Conservation (phyloP, 495 filamentous ascomycete species). For the Lepidopterella palustris region DNA sequence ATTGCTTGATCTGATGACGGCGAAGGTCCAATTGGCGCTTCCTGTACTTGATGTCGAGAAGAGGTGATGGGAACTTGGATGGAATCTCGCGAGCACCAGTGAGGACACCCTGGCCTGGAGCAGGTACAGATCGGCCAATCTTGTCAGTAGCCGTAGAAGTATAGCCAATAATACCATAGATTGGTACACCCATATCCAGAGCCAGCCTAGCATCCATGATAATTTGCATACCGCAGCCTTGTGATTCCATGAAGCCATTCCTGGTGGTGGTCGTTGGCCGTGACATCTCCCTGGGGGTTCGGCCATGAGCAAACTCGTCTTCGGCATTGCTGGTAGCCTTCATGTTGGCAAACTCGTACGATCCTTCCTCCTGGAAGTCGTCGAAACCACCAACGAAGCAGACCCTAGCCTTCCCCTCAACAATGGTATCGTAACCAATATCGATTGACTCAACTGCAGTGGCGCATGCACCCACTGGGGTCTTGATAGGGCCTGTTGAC, state of each 20-base stretch:
- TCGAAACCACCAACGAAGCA: conserved; percentile 98
- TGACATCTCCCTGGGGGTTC: conserved; percentile 96
- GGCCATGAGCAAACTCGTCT: conserved; percentile 90
- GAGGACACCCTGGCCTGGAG: conserved; percentile 92
- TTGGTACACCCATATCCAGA: conserved; percentile 96
- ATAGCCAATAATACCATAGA: conserved; percentile 88
- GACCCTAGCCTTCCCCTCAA: conserved; percentile 92
- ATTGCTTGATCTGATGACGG: conserved; percentile 84
- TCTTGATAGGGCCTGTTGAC: conserved; percentile 97
- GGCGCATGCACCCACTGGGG: conserved; percentile 93
- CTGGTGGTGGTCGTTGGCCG: conserved; percentile 92
- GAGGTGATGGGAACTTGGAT: conserved; percentile 86
- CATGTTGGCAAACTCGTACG: conserved; percentile 99
- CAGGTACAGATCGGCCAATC: conserved; percentile 94
- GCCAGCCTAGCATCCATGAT: conserved; percentile 97
- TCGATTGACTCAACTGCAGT: conserved; percentile 96
- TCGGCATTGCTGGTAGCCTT: conserved; percentile 96
- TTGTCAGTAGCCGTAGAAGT: conserved; percentile 99
- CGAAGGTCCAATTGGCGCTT: conserved; percentile 89
- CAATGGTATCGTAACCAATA: conserved; percentile 94
- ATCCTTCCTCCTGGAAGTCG: conserved; percentile 98
- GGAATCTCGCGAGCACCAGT: conserved; percentile 91
- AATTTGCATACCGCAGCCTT: conserved; percentile 95
- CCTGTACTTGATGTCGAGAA: conserved; percentile 95
- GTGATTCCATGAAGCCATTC: conserved; percentile 99